phyloP scores from a whole-genome alignment of 768 basidiomycete species.

The Naganishia friedmannii region DNA sequence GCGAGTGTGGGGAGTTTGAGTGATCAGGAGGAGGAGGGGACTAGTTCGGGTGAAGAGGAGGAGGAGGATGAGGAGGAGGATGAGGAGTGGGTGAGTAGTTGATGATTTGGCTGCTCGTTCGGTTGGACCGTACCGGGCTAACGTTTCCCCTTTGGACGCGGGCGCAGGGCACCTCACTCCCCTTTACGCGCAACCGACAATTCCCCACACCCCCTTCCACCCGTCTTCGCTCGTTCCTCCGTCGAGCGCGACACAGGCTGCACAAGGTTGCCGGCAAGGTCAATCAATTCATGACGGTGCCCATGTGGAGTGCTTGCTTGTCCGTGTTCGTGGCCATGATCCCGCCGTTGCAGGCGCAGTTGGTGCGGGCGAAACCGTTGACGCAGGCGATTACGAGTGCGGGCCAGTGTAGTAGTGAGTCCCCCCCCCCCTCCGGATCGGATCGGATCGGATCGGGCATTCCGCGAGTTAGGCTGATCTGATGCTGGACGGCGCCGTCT shows the following conservation, averaged over 20 bases:
- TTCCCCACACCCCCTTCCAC: slow-evolving; percentile 33
- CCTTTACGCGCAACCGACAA: slow-evolving; percentile 33
- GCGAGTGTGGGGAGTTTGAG: slow-evolving; percentile 34
- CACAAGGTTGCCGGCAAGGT: slow-evolving; percentile 50
- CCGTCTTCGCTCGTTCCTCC: slow-evolving; percentile 35
- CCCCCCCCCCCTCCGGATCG: neutral
- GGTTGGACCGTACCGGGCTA: too few relatives aligned
- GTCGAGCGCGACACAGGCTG: slow-evolving; percentile 31
- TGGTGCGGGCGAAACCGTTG: slow-evolving; percentile 62
- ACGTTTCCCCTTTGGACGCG: too few relatives aligned
- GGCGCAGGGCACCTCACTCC: slow-evolving; percentile 32
- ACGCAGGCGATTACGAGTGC: slow-evolving; percentile 52
- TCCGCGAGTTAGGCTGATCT: too few relatives aligned
- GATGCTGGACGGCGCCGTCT: slow-evolving; percentile 48
- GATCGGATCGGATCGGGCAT: too few relatives aligned
- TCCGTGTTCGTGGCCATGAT: slow-evolving; percentile 75
- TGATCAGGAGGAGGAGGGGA: slow-evolving; percentile 37
- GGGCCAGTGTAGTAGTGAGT: slow-evolving; percentile 50
- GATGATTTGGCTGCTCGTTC: neutral
- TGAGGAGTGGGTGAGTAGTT: slow-evolving; percentile 44
- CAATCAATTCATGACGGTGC: slow-evolving; percentile 80
- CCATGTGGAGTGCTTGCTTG: slow-evolving; percentile 72
- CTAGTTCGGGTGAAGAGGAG: slow-evolving; percentile 27
- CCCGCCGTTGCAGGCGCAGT: slow-evolving; percentile 67
- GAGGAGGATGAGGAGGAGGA: slow-evolving; percentile 32